Base-by-base conservation (phyloP, 2,329 filamentous ascomycete species). In the Colletotrichum gigasporum region DNA sequence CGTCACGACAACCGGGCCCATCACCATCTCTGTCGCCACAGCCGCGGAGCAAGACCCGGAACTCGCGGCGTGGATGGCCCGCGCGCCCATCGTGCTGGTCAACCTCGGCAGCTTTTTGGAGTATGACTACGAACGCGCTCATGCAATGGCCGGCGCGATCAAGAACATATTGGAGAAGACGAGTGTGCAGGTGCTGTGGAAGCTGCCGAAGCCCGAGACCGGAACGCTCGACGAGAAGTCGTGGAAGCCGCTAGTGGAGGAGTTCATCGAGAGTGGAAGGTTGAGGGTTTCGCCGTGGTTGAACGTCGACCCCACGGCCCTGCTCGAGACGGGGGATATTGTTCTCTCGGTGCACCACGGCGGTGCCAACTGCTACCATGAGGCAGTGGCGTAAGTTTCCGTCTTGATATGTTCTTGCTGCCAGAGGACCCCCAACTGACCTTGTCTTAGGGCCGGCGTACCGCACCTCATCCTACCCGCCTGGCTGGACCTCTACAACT, bases 401-500 rank as follows among this genome's bases (percentile, higher is more conserved):
- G 4, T 18, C 41, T 32, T 3, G 11, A 14, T 3, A 12, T 9
- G 7, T 5, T 16, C 10, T 18, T 24, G 12, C 16, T 18, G 6
- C 18, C 10, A 42, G 20, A 34, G 53, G 39, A 39, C 30, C 64
- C 62, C 47, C 50, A 16, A 4, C 5, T 8, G n/a, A 56, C 12
- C 12, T 26, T 37, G 7, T n/a, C n/a, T n/a, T 26, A 82, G 82
- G 4, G 73, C 76, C 9, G 81, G 81, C 2, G 72, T 81, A 4
- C 77, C 82, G 2, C 82, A 84, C 39, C 67, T 84, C 5, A 66
- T 84, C 5, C 72, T 85, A 1, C 82, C 83, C 0, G 65, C 77
- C 0, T 84, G 82, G 82, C 71, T 78, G 1, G 82, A 84, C 52
- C 74, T 78, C 0, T 82, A 82, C 56, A 80, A 82, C 50, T 83